Evolutionary conservation across 2,329 filamentous ascomycete species (phyloP).

Genomic region (Fusarium musae): DNA sequence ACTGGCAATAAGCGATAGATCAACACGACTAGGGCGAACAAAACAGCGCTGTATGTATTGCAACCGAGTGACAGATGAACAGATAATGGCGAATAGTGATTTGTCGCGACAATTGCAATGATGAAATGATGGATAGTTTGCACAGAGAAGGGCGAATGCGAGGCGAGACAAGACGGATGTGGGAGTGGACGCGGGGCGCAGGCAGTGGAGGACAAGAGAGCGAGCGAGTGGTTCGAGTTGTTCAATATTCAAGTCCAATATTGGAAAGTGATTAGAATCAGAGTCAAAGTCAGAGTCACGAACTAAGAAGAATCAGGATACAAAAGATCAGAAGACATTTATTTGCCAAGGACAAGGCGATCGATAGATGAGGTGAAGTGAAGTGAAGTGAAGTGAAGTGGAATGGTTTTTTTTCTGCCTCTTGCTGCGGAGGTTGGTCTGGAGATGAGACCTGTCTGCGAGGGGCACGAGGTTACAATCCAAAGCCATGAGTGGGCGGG

Average conservation of each 20-base stretch:
- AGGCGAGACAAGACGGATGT: background rate
- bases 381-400: constrained; percentile 5
- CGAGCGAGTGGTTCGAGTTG: constrained; percentile 2
- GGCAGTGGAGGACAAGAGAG: background rate
- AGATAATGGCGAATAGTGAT: constrained; percentile 1
- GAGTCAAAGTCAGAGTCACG: constrained; percentile 11
- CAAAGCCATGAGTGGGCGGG: constrained; percentile 28
- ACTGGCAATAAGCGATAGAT: background rate
- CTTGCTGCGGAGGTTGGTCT: constrained; percentile 33
- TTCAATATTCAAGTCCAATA: constrained; percentile 1
- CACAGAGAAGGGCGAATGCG: constrained; percentile 7
- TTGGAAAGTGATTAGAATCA: background rate
- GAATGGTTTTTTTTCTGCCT: constrained; percentile 29
- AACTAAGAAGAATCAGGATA: constrained; percentile 17
- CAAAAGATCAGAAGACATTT: constrained; percentile 18
- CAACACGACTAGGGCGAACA: background rate
- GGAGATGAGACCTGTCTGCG: constrained; percentile 19
- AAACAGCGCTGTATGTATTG: background rate
- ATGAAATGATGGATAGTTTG: constrained; percentile 17
- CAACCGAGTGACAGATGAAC: background rate
- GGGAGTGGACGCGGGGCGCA: constrained; percentile 2
- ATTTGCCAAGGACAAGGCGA: constrained; percentile 23
- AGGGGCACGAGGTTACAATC: constrained; percentile 37
- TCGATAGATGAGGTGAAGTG: constrained; percentile 16
- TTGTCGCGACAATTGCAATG: constrained; percentile 15